A percentile compares a stretch with the other conserved stretches of the same genome.
Conservation (phyloP, 331 rosid genomes). For the Rosa hybrid region DNA sequence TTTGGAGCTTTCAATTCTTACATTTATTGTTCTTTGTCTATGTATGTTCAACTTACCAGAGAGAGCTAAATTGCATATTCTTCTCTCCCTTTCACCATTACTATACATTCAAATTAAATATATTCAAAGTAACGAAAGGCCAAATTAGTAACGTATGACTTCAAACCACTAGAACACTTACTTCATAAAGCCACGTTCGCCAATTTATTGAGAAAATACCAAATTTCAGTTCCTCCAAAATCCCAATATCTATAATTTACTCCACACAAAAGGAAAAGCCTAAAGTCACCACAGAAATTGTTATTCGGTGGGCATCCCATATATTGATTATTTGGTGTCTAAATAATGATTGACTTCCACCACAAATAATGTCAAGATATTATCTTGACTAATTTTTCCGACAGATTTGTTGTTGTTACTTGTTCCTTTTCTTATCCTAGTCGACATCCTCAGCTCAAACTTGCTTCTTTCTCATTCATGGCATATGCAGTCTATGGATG, state of each 20-base stretch:
- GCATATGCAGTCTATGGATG: background rate
- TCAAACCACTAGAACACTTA: background rate
- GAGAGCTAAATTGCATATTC: background rate
- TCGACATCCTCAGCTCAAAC: background rate
- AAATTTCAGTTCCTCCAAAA: background rate
- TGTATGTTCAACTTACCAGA: background rate
- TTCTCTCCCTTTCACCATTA: background rate
- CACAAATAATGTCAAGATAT: slow-evolving; percentile 4
- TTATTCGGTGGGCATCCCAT: background rate
- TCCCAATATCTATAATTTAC: background rate
- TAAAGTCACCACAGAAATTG: background rate
- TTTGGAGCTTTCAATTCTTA: background rate
- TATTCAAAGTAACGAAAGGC: background rate
- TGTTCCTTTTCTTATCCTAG: background rate
- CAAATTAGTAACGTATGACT: background rate
- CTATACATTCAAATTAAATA: background rate
- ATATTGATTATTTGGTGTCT: background rate
- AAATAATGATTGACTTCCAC: background rate
- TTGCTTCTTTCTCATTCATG: background rate
- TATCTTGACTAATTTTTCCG: background rate
- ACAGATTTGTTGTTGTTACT: background rate
- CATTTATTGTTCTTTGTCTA: background rate
- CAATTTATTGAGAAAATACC: background rate
- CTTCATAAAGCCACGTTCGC: background rate
- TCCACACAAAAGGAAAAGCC: background rate